Evolutionary conservation across 768 basidiomycete species (phyloP).

Genomic region (Termitomyces sp.): DNA sequence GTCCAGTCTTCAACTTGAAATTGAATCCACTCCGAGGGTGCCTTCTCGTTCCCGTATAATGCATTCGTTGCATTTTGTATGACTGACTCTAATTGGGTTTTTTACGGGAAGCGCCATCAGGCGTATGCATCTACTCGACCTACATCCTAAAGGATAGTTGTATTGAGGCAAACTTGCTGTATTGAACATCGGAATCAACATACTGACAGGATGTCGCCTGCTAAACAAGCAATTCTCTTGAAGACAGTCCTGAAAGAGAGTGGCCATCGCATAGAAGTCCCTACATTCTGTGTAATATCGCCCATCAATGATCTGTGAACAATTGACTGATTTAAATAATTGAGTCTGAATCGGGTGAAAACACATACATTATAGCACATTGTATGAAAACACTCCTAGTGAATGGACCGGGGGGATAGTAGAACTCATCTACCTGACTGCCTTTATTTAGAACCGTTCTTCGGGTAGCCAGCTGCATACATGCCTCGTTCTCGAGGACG

Average conservation of each 20-base stretch:
- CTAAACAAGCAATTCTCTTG: conserved; percentile 69
- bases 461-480: conserved; percentile 29
- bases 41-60: conserved; percentile 26
- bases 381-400: conserved; percentile 7
- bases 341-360: neutral
- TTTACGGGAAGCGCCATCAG: conserved; percentile 65
- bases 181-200: conserved; percentile 11
- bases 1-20: neutral
- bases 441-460: conserved; percentile 14
- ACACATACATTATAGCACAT: conserved; percentile 76
- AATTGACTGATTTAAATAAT: neutral
- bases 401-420: neutral
- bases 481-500: conserved; percentile 37
- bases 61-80: conserved; percentile 43
- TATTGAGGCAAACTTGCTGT: neutral
- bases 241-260: conserved; percentile 64
- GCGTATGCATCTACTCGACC: conserved; percentile 50
- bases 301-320: conserved; percentile 66
- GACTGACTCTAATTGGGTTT: conserved; percentile 71
- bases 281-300: conserved; percentile 67
- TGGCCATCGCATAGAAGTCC: conserved; percentile 73
- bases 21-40: conserved; percentile 16
- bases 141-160: conserved; percentile 41
- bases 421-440: neutral
- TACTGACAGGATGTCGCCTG: conserved; percentile 55